Percentiles rank a stretch among this genome's conserved stretches.
Evolutionary conservation across 352 stramenopile genomes (phyloP).

Genomic region (Globisporangium cederbergense): DNA sequence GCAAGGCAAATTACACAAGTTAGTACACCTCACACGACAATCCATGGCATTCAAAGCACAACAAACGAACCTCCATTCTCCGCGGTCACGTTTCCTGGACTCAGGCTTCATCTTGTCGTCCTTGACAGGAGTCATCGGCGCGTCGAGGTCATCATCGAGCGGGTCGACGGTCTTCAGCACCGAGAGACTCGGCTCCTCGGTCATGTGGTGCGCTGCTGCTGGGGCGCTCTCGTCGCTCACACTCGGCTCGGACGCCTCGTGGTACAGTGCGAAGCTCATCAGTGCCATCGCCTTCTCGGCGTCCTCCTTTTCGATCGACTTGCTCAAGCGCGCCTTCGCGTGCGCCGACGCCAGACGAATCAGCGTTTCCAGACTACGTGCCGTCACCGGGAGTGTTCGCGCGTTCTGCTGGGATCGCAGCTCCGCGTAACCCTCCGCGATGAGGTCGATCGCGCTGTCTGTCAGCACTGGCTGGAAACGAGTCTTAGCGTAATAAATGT

Average conservation of each 20-base stretch:
- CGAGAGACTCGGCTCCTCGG: not conserved
- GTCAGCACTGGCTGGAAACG: slow-evolving; percentile 86
- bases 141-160: slow-evolving; percentile 23
- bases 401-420: slow-evolving; percentile 94
- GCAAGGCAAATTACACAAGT: slow-evolving; percentile 11
- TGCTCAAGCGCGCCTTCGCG: slow-evolving; percentile 94
- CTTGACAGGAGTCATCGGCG: slow-evolving; percentile 12
- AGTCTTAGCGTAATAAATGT: slow-evolving; percentile 99
- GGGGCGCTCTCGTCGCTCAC: slow-evolving; percentile 14
- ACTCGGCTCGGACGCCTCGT: slow-evolving; percentile 80
- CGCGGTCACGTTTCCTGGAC: slow-evolving; percentile 66
- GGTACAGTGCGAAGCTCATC: slow-evolving; percentile 98
- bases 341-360: slow-evolving; percentile 98
- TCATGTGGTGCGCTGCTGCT: slow-evolving; percentile 6
- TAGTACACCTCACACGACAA: not conserved
- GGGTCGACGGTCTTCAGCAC: slow-evolving; percentile 8
- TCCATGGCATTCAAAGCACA: not conserved
- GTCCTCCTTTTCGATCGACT: slow-evolving; percentile 79
- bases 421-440: slow-evolving; percentile 96
- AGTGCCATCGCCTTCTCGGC: slow-evolving; percentile 93
- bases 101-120: slow-evolving; percentile 22
- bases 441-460: slow-evolving; percentile 89
- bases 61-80: slow-evolving; percentile 53
- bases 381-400: slow-evolving; percentile 94
- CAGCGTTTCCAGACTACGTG: slow-evolving; percentile 98